phyloP scores from a whole-genome alignment of 2,329 filamentous ascomycete genomes.

The Fusarium xyrophilum region DNA sequence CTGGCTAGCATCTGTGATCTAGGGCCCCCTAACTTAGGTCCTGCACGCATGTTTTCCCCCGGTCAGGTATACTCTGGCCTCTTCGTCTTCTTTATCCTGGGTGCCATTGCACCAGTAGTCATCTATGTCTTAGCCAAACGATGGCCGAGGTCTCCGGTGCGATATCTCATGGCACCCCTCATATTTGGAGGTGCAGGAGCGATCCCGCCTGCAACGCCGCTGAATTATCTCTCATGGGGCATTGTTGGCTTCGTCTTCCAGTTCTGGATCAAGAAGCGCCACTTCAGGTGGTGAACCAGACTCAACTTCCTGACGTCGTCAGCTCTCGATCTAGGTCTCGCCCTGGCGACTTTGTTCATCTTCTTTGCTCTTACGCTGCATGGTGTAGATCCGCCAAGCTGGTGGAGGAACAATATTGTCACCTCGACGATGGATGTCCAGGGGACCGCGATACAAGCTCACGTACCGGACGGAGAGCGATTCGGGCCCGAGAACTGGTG shows the following conservation, averaged over 20 bases:
- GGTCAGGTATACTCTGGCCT: conserved; percentile 68
- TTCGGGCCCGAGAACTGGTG: conserved; percentile 68
- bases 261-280: conserved; percentile 67
- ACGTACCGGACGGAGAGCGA: conserved; percentile 59
- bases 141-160: conserved; percentile 58
- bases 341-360: conserved; percentile 70
- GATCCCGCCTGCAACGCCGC: conserved; percentile 72
- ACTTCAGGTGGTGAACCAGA: conserved; percentile 74
- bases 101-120: conserved; percentile 59
- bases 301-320: conserved; percentile 77
- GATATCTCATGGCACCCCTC: conserved; percentile 66
- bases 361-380: conserved; percentile 74
- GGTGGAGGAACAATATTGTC: conserved; percentile 73
- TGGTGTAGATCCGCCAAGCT: conserved; percentile 65
- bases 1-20: conserved; percentile 52
- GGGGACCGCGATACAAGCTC: conserved; percentile 64
- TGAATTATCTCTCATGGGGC: conserved; percentile 79
- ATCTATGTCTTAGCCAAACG: conserved; percentile 59
- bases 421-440: conserved; percentile 66
- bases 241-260: conserved; percentile 76
- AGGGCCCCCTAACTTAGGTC: conserved; percentile 72
- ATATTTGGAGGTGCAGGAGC: conserved; percentile 66
- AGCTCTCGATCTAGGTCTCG: conserved; percentile 72
- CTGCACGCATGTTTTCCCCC: conserved; percentile 67
- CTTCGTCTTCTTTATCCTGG: conserved; percentile 65